A percentile compares a stretch with the other conserved stretches of the same genome.
These are phyloP conservation scores for Phylloboletellus chloephorus DNA, from an alignment of 1,284 basidiomycete genomes.

Conservation along the genomic window DNA sequence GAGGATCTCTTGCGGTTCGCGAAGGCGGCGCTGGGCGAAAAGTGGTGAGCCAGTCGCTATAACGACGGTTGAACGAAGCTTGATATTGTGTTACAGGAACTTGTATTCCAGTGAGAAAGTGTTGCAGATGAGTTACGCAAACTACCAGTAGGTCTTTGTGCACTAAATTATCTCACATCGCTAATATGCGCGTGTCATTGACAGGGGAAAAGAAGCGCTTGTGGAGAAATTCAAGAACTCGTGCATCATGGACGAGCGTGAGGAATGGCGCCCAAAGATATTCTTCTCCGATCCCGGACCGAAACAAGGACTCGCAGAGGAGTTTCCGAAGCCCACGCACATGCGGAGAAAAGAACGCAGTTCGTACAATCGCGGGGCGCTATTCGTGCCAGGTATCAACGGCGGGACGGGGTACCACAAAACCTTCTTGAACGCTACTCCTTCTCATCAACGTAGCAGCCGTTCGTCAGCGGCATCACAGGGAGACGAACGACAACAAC, in stretches of 20 bases:
- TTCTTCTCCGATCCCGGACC: slow-evolving; percentile 71
- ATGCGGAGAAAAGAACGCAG: slow-evolving; percentile 71
- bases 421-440: slow-evolving; percentile 27
- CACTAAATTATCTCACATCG: slow-evolving; percentile 4
- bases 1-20: slow-evolving; percentile 73
- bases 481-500: slow-evolving; percentile 26
- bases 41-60: slow-evolving; percentile 48
- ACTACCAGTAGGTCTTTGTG: slow-evolving; percentile 62
- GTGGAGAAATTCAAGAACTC: slow-evolving; percentile 85
- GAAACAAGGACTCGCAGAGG: slow-evolving; percentile 67
- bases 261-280: slow-evolving; percentile 78
- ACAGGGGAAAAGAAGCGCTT: slow-evolving; percentile 78
- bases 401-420: slow-evolving; percentile 25
- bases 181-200: slow-evolving; percentile 9
- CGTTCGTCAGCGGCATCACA: slow-evolving; percentile 16
- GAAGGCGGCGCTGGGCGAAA: slow-evolving; percentile 63
- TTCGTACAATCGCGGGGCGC: slow-evolving; percentile 63
- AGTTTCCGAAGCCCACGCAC: slow-evolving; percentile 76
- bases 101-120: slow-evolving; percentile 86
- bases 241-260: slow-evolving; percentile 76
- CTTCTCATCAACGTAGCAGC: slow-evolving; percentile 19
- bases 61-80: slow-evolving; percentile 1
- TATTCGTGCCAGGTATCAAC: slow-evolving; percentile 50
- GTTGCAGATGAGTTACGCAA: slow-evolving; percentile 81
- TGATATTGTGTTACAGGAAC: slow-evolving; percentile 49